Evolutionary conservation across 1,284 basidiomycete genomes (phyloP).

Genomic region (Pseudozyma thailandica): DNA sequence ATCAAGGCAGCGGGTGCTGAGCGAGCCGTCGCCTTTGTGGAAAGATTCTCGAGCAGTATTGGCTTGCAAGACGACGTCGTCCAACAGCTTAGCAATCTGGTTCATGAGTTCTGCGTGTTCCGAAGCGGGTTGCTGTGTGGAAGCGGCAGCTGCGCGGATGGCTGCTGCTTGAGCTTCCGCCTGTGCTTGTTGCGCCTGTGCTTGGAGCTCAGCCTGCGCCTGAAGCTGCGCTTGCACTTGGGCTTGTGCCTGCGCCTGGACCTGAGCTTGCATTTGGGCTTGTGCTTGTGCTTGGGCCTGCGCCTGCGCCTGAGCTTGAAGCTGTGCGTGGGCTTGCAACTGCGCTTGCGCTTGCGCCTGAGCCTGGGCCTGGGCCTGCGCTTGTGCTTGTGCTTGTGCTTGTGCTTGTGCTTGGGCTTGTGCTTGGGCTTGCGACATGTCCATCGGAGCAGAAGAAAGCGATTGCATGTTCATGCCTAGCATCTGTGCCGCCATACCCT

Average conservation of each 20-base stretch:
- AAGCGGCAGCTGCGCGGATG: constrained; percentile 23
- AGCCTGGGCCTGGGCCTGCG: constrained; percentile 18
- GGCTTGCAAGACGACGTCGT: constrained; percentile 56
- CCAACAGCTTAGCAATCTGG: constrained; percentile 53
- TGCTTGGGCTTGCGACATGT: constrained; percentile 15
- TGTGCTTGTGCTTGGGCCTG: constrained; percentile 31
- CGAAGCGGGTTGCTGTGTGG: constrained; percentile 18
- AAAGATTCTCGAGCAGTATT: constrained; percentile 54
- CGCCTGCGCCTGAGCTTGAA: constrained; percentile 17
- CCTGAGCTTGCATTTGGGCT: constrained; percentile 24
- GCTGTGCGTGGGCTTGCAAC: constrained; percentile 16
- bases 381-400: constrained; percentile 11
- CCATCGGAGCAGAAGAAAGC: constrained; percentile 9
- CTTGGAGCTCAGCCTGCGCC: constrained; percentile 28
- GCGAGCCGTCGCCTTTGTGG: constrained; percentile 50
- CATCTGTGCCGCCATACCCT: constrained; percentile 20
- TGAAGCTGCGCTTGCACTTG: constrained; percentile 28
- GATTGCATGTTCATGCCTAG: constrained; percentile 30
- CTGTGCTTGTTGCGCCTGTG: constrained; percentile 35
- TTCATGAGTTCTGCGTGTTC: constrained; percentile 37
- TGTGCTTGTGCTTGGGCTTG: constrained; percentile 14
- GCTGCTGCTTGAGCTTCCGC: constrained; percentile 34
- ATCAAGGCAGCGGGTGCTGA: constrained; percentile 53
- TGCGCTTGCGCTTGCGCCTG: constrained; percentile 17
- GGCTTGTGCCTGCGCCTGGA: constrained; percentile 16